phyloP scores from a whole-genome alignment of 805 yeast species.

The Jamesozyma hellenica region DNA sequence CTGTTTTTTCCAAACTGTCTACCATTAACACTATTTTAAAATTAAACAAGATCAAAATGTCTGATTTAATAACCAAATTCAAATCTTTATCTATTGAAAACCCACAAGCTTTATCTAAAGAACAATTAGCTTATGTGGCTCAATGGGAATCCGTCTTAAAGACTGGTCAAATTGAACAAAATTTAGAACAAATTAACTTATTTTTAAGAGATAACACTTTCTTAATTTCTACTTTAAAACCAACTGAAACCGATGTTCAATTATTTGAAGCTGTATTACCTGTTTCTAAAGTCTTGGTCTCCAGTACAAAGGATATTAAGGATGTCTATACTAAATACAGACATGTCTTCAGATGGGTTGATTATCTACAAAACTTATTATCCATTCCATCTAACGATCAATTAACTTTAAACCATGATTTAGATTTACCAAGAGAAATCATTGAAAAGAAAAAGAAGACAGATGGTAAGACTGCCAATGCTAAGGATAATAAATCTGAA shows the following conservation, averaged over 20 bases:
- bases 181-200: slow-evolving; percentile 53
- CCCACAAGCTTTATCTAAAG: slow-evolving; percentile 26
- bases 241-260: slow-evolving; percentile 60
- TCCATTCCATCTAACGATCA: slow-evolving; percentile 45
- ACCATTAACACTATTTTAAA: neutral
- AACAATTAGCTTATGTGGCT: slow-evolving; percentile 61
- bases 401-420: slow-evolving; percentile 49
- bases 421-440: slow-evolving; percentile 65
- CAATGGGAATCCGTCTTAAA: slow-evolving; percentile 73
- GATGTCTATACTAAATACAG: slow-evolving; percentile 55
- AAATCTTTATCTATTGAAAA: slow-evolving; percentile 22
- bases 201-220: slow-evolving; percentile 61
- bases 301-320: slow-evolving; percentile 32
- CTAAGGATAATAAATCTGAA: slow-evolving; percentile 10
- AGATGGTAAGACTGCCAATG: slow-evolving; percentile 7
- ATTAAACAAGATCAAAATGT: slow-evolving; percentile 11
- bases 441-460: slow-evolving; percentile 46
- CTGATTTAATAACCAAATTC: slow-evolving; percentile 25
- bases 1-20: neutral
- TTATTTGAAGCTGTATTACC: slow-evolving; percentile 62
- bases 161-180: slow-evolving; percentile 41
- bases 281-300: slow-evolving; percentile 44
- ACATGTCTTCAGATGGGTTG: slow-evolving; percentile 90
- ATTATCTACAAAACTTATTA: slow-evolving; percentile 65
- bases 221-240: slow-evolving; percentile 48